These are phyloP conservation scores for Lodderomyces elongisporus DNA, from an alignment of 1,139 yeast genomes.

Conservation along the genomic window DNA sequence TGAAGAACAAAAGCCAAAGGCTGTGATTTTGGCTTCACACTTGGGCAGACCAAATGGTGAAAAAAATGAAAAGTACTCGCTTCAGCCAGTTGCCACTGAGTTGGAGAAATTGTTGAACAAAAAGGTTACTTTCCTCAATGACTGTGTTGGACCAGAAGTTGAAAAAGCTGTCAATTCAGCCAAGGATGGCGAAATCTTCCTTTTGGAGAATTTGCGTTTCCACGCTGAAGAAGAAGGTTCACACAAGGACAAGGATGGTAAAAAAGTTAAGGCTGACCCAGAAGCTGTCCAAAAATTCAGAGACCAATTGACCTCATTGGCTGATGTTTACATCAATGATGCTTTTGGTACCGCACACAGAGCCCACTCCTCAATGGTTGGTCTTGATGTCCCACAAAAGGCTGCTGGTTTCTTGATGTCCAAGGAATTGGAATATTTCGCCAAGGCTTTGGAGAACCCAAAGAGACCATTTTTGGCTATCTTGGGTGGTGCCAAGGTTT, in stretches of 20 bases:
- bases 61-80: conserved; percentile 72
- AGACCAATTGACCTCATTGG: conserved; percentile 76
- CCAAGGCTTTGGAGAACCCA: conserved; percentile 96
- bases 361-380: conserved; percentile 98
- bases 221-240: conserved; percentile 96
- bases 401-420: conserved; percentile 97
- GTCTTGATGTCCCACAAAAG: conserved; percentile 85
- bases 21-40: conserved; percentile 87
- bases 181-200: conserved; percentile 65
- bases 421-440: conserved; percentile 92
- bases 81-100: conserved; percentile 88
- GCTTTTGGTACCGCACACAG: conserved; percentile 99
- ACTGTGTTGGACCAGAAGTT: conserved; percentile 86
- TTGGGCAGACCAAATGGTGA: conserved; percentile 98
- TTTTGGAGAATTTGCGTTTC: conserved; percentile 94
- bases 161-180: conserved; percentile 70
- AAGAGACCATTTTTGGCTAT: conserved; percentile 95
- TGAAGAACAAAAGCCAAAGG: conserved; percentile 82
- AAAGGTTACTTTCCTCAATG: conserved; percentile 73
- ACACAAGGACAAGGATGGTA: conserved; percentile 66
- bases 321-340: conserved; percentile 94
- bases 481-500: conserved; percentile 97
- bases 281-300: conserved; percentile 83
- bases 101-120: conserved; percentile 63
- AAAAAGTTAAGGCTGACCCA: conserved; percentile 83